Evolutionary conservation across 257 asterid species (phyloP).

Genomic region (Echites panduratus): DNA sequence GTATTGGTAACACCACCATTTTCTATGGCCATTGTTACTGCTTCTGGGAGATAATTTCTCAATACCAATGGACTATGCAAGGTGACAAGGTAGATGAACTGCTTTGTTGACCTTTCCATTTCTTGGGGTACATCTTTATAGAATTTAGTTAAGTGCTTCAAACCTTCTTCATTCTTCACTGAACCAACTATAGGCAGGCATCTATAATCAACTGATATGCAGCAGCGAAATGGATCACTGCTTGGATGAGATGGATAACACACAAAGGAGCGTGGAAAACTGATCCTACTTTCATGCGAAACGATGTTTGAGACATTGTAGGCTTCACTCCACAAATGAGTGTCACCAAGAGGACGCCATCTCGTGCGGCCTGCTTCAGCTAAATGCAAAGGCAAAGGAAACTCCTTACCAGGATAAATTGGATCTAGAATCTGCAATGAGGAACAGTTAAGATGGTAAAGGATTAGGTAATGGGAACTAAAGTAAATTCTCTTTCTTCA

Average conservation of each 20-base stretch:
- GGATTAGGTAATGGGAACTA: background rate
- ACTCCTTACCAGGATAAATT: constrained; percentile 85
- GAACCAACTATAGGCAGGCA: constrained; percentile 54
- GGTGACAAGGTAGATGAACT: constrained; percentile 59
- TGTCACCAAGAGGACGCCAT: constrained; percentile 92
- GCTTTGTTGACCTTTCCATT: constrained; percentile 44
- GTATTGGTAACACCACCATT: constrained; percentile 62
- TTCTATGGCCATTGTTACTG: constrained; percentile 68
- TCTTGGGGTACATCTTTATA: constrained; percentile 31
- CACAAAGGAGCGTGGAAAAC: constrained; percentile 73
- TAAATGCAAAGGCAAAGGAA: constrained; percentile 94
- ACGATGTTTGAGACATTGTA: constrained; percentile 73
- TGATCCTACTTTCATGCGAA: constrained; percentile 64
- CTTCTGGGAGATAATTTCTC: constrained; percentile 74
- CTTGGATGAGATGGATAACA: constrained; percentile 96
- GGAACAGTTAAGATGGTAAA: background rate
- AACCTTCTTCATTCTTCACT: constrained; percentile 34
- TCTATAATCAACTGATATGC: constrained; percentile 64
- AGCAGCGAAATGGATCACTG: constrained; percentile 91
- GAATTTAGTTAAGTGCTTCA: constrained; percentile 27
- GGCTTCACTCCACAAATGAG: constrained; percentile 92
- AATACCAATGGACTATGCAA: constrained; percentile 70
- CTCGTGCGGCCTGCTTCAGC: constrained; percentile 88
- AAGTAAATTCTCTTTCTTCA: background rate
- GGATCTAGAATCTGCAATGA: constrained; percentile 79